Base-by-base conservation (phyloP, 2,329 filamentous ascomycete genomes). In the Ascocoryne sarcoides region DNA sequence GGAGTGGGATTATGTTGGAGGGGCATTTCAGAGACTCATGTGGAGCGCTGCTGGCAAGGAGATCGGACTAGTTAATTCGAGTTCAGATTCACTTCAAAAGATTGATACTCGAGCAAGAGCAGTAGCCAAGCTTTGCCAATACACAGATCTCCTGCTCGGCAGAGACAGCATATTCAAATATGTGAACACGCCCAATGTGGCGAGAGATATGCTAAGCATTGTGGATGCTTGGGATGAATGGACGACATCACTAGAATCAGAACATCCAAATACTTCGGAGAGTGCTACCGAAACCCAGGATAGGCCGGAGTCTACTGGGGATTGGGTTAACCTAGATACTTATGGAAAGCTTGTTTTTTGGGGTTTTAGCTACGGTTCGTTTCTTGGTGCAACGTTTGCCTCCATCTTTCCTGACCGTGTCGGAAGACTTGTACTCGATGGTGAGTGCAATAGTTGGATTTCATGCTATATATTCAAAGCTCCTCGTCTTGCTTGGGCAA, bases 291-390 rank as follows among this genome's bases (percentile, higher is more conserved):
- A 26, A 44, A n/a, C 12, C 20, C n/a, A n/a, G n/a, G n/a, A n/a
- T n/a, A n/a, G n/a, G n/a, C n/a, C n/a, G n/a, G n/a, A n/a, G n/a
- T n/a, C n/a, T n/a, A 7, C 23, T 26, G 23, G 23, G 23, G 12
- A 26, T 7, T 12, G 12, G 12, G 12, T 26, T 26, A 26, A 26
- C 12, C 7, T 26, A 26, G 46, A 50, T 31, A 55, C 53, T 1
- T 50, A 50, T 32, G 49, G 53, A 2, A 53, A 57, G 18, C 43
- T 58, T 19, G 47, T 57, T 7, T 75, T 71, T 48, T 66, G 69
- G 59, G 70, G 71, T 0, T 65, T 73, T 34, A 72, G 68, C 7
- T 75, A 75, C 46, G 66, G 55, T 7, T 52, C 50, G 17, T 33
- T 56, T n/a, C 46, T 68, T 10, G 66, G 66, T 5, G 64, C 64